phyloP scores from a whole-genome alignment of 345 rosid species.

The Camelina hispida region DNA sequence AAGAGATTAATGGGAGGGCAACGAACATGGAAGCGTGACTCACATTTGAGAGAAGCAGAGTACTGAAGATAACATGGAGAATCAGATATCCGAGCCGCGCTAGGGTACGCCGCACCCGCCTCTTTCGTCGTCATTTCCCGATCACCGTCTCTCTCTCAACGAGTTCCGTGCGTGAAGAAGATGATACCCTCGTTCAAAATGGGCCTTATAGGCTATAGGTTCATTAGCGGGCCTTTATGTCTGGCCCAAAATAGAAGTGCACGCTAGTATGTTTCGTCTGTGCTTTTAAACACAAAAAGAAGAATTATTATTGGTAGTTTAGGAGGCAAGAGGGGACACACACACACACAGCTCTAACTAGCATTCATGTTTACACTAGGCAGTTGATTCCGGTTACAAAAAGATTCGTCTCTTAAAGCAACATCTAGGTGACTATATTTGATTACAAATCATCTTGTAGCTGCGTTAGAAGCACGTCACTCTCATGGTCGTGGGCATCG shows the following conservation, averaged over 20 bases:
- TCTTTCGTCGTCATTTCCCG: constrained; percentile 42
- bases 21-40: constrained; percentile 31
- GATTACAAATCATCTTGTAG: constrained; percentile 51
- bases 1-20: neutral
- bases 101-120: constrained; percentile 63
- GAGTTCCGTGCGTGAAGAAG: neutral
- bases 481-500: constrained; percentile 43
- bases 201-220: constrained; percentile 1
- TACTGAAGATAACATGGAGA: constrained; percentile 79
- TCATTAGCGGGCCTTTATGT: constrained; percentile 13
- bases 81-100: constrained; percentile 84
- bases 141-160: constrained; percentile 20
- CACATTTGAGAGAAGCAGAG: constrained; percentile 90
- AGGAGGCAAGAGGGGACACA: too few relatives aligned
- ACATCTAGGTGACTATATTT: neutral
- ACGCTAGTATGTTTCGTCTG: neutral
- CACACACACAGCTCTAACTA: neutral
- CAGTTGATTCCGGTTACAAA: constrained; percentile 17
- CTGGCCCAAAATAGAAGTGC: constrained; percentile 11
- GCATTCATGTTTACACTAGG: constrained; percentile 20
- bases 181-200: neutral
- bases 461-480: constrained; percentile 49
- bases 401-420: constrained; percentile 17
- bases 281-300: neutral
- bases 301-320: too few relatives aligned